Base-by-base conservation (phyloP, 1,139 yeast species). In the Ogataea hybrid region DNA sequence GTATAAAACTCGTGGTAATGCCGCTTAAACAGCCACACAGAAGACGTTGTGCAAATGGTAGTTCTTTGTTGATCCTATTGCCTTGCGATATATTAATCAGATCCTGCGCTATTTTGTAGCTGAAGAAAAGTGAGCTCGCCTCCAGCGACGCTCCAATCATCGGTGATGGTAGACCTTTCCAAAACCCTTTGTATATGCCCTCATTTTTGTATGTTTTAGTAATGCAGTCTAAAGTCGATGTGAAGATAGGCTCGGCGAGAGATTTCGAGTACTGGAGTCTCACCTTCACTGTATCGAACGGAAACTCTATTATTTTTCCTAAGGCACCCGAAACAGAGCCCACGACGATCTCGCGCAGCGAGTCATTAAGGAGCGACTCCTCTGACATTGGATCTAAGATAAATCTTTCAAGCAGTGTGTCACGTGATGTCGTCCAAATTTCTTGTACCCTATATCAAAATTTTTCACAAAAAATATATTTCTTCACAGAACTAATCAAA, bases 231-330 rank as follows among this genome's bases (percentile, higher is more conserved):
- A 70, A 35, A 0, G 94, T 81, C 1, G 84, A 77, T 0, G 53
- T 48, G 49, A 67, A 77, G 18, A 68, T 52, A 0, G 78, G 77
- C 10, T 47, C 48, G 33, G 65, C 63, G 21, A 73, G 69, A 1
- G 80, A 75, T 51, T 79, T 81, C 0, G 95, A 79, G 41, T 61
- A 62, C 63, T 90, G 97, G 25, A 90, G 70, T 43, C 97, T 70
- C 3, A 90, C 97, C 62, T 90, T 90, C 39, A 89, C 75, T 1
- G 97, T 90, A 58, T 90, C 97, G 53, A 90, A 87, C 1, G 97
- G 97, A 56, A 81, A 89, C 63, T 90, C 97, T 6, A 90, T 76
- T 25, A 85, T 58, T 59, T 90, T 90, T 3, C 96, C 97, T 8
- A 79, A 65, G 49, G 87, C 83, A 7, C 97, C 97, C 1, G 97